Percentiles rank a stretch among this genome's conserved stretches.
These are phyloP conservation scores for Gloeopeniophorella convolvens DNA, from an alignment of 768 basidiomycete genomes.

Conservation along the genomic window DNA sequence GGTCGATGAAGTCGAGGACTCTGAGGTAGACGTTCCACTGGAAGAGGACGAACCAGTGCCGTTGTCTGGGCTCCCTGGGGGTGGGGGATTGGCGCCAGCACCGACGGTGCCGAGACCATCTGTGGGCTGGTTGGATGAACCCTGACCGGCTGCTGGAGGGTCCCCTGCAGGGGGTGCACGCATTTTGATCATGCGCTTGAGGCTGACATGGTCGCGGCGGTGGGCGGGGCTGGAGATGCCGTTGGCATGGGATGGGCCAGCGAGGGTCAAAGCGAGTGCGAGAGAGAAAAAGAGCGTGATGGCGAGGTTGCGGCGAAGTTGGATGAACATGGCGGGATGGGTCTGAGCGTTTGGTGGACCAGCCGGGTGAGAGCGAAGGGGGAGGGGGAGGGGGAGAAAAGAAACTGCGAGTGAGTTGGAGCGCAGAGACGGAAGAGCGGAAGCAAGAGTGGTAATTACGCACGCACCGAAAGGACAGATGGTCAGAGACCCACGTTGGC, in stretches of 20 bases:
- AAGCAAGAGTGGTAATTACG: conserved; percentile 6
- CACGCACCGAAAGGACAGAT: conserved; percentile 19
- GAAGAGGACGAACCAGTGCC: conserved; percentile 12
- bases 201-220: conserved; percentile 49
- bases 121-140: too few relatives aligned
- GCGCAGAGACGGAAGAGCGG: background rate
- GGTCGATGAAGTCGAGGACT: conserved; percentile 16
- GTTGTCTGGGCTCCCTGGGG: too few relatives aligned
- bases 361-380: conserved; percentile 8
- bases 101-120: conserved; percentile 1
- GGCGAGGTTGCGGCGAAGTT: conserved; percentile 38
- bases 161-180: conserved; percentile 43
- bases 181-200: conserved; percentile 66
- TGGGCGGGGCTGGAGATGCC: conserved; percentile 32
- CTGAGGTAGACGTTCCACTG: conserved; percentile 10
- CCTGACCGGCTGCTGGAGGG: conserved; percentile 15
- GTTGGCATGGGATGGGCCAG: conserved; percentile 39
- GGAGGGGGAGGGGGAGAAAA: background rate
- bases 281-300: conserved; percentile 61
- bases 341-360: conserved; percentile 11
- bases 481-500: conserved; percentile 12
- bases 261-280: conserved; percentile 46
- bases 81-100: conserved; percentile 29
- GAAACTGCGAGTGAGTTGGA: background rate
- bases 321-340: conserved; percentile 41